These are phyloP conservation scores for Megacollybia marginata DNA, from an alignment of 768 basidiomycete species.

Conservation along the genomic window DNA sequence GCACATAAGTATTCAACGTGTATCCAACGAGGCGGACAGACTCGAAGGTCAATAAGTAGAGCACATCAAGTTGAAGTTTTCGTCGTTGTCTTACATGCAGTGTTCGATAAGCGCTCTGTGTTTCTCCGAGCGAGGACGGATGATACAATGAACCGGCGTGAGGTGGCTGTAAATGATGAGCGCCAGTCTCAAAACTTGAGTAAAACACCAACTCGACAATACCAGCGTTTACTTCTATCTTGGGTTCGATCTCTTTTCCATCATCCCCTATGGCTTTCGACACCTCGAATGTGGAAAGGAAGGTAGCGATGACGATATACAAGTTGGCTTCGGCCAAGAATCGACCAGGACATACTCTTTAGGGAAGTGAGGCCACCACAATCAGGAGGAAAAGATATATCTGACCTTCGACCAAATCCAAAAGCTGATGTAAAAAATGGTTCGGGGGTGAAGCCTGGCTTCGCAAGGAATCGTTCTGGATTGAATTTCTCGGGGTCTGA, in stretches of 20 bases:
- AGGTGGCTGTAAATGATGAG: no score
- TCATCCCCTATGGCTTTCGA: slow-evolving; percentile 15
- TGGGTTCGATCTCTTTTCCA: slow-evolving; percentile 16
- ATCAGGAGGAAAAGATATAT: neutral
- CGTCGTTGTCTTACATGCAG: no score
- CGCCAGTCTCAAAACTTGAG: no score
- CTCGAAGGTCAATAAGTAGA: no score
- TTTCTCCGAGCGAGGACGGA: no score
- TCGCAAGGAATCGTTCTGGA: slow-evolving; percentile 19
- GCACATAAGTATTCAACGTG: no score
- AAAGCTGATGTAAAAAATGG: slow-evolving; percentile 16
- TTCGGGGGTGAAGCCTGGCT: slow-evolving; percentile 12
- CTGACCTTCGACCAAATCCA: slow-evolving; percentile 28
- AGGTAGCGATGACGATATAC: no score
- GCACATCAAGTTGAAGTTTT: no score
- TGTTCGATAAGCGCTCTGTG: no score
- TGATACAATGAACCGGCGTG: no score
- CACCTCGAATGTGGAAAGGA: slow-evolving; percentile 21
- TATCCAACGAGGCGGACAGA: no score
- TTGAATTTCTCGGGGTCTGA: slow-evolving; percentile 19
- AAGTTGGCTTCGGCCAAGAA: slow-evolving; percentile 18
- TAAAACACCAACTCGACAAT: neutral
- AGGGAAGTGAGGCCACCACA: slow-evolving; percentile 10
- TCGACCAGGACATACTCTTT: slow-evolving; percentile 19
- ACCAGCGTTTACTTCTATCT: neutral